A percentile compares a stretch with the other conserved stretches of the same genome.
These are phyloP conservation scores for Skeletonema potamos DNA, from an alignment of 108 stramenopile genomes.

Conservation along the genomic window DNA sequence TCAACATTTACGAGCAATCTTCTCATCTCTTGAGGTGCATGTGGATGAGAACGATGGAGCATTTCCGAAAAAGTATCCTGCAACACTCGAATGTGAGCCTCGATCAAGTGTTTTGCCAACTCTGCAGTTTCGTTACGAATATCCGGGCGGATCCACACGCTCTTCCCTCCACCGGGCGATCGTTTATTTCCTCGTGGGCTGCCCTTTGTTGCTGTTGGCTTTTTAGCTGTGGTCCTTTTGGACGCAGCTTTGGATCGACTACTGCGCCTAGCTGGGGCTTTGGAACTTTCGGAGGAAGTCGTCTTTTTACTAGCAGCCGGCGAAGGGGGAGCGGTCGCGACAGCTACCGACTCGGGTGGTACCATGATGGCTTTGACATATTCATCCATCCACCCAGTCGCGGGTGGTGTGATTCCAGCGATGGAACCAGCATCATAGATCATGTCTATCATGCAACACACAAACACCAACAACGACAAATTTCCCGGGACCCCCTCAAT, in stretches of 20 bases:
- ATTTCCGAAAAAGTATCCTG: constrained; percentile 7
- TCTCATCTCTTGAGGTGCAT: not conserved
- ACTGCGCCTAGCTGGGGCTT: not conserved
- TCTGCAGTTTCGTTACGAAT: constrained; percentile 26
- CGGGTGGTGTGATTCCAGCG: constrained; percentile 29
- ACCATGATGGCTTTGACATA: constrained; percentile 38
- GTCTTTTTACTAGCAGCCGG: not conserved
- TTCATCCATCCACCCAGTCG: constrained; percentile 48
- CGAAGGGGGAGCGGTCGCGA: not conserved
- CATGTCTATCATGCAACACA: constrained; percentile 37
- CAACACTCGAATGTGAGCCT: constrained; percentile 19
- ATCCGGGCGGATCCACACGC: constrained; percentile 34
- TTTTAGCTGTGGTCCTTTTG: constrained; percentile 5
- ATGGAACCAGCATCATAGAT: constrained; percentile 35
- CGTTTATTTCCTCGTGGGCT: constrained; percentile 6
- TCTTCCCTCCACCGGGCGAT: constrained; percentile 4
- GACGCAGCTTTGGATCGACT: constrained; percentile 21
- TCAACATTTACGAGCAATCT: constrained; percentile 35
- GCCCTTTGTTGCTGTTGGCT: not conserved
- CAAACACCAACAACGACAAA: constrained; percentile 33
- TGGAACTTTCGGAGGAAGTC: not conserved
- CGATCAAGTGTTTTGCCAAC: constrained; percentile 34
- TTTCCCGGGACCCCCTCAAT: constrained; percentile 24
- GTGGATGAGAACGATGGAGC: not conserved
- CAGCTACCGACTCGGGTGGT: not conserved